Base-by-base conservation (phyloP, 306 rosid genomes). In the Rosa multiflora region DNA sequence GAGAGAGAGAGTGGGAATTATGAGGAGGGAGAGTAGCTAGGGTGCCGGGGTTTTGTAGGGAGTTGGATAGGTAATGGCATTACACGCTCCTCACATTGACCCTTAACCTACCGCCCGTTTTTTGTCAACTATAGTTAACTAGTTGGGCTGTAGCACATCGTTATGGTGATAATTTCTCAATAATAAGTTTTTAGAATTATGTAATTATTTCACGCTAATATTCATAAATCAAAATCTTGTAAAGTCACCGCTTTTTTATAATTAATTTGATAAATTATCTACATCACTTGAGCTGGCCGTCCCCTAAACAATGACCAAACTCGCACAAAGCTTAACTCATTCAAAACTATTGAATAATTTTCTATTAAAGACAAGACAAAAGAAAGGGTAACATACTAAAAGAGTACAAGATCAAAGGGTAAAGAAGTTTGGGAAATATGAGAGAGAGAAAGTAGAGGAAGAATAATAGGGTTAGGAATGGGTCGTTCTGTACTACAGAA, bases 81-180 rank as follows among this genome's bases (percentile, higher is more conserved):
- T 73, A 46, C 52, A 81, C 79, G 87, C 90, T 86, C 80, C 86
- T 39, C 76, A 86, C n/a, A 85, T 84, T 82, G 90, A 91, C 93
- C 55, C 78, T 67, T 46, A 69, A 86, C 90, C 93, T 49, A 84
- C 80, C 70, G 10, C 21, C 43, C 43, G 3, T 32, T 37, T 32
- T 70, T 67, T 67, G 72, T 40, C 51, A 67, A 5, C 72, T 40
- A 67, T 20, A 4, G 51, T 18, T 67, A 67, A 67, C 23, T 64
- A 40, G 23, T 43, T 67, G 5, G 48, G 21, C 39, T 35, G 70
- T 62, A 17, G 29, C 40, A 13, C 37, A 58, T 58, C 9, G 5
- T 58, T 21, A 21, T 58, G 14, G 9, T 29, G 12, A 52, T 56
- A n/a, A 56, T 21, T 53, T 5, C 23, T 14, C 4, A 21, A 58